Percentiles rank a stretch among this genome's conserved stretches.
Evolutionary conservation across 1,284 basidiomycete genomes (phyloP).

Genomic region (Lentinula novae-zelandiae): DNA sequence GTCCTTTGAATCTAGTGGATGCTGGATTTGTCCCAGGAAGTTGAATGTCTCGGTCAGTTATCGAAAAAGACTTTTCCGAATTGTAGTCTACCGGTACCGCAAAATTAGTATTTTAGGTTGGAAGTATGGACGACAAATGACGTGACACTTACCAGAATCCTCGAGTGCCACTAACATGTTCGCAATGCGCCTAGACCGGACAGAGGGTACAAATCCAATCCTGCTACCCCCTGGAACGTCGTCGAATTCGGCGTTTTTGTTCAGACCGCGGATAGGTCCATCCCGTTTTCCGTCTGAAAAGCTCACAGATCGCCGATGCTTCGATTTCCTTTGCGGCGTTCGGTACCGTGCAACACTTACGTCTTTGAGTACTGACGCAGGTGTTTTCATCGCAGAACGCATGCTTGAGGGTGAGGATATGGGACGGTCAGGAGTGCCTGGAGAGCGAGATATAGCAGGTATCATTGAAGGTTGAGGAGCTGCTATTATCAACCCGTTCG

Average conservation of each 20-base stretch:
- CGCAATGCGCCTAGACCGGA: conserved; percentile 73
- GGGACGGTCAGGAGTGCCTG: conserved; percentile 15
- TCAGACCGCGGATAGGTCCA: conserved; percentile 75
- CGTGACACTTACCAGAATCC: conserved; percentile 49
- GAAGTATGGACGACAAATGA: conserved; percentile 10
- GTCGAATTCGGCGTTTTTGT: conserved; percentile 33
- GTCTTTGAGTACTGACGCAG: conserved; percentile 50
- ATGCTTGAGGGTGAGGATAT: conserved; percentile 33
- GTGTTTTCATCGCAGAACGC: conserved; percentile 54
- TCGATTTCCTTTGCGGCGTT: conserved; percentile 46
- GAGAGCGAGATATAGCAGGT: conserved; percentile 16
- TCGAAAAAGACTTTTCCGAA: conserved; percentile 59
- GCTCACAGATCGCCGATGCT: conserved; percentile 79
- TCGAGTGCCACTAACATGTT: conserved; percentile 73
- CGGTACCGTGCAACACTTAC: conserved; percentile 32
- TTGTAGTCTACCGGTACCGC: conserved; percentile 23
- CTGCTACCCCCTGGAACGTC: conserved; percentile 27
- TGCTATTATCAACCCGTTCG: not conserved
- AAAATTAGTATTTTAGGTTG: conserved; percentile 13
- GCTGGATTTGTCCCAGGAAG: conserved; percentile 28
- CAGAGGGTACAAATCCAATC: conserved; percentile 51
- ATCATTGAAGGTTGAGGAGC: not conserved
- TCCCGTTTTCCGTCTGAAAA: conserved; percentile 89
- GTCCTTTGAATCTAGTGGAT: conserved; percentile 28
- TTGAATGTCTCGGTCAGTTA: conserved; percentile 45